Conservation (phyloP, 495 filamentous ascomycete genomes). For the Neurospora sp. region DNA sequence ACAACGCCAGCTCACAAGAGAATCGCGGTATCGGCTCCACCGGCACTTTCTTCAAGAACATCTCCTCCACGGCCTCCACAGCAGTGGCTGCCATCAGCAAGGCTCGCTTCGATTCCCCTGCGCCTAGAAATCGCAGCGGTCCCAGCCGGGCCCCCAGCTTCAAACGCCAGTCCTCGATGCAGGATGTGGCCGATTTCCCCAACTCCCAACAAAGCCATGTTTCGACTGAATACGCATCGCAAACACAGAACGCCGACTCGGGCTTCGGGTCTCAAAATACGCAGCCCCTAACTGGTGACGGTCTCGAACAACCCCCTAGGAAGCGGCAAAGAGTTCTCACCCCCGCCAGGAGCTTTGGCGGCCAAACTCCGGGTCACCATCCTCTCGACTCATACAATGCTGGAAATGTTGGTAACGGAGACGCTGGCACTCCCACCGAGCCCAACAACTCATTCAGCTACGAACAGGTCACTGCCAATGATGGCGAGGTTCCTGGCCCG, state of each 20-base stretch:
- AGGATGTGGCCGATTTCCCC: constrained; percentile 41
- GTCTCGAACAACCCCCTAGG: constrained; percentile 62
- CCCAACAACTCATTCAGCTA: constrained; percentile 77
- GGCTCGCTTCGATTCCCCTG: constrained; percentile 82
- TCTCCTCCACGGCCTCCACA: constrained; percentile 82
- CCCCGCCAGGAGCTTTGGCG: constrained; percentile 38
- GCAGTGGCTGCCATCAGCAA: constrained; percentile 94
- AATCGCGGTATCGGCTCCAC: constrained; percentile 53
- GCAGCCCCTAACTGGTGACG: constrained; percentile 39
- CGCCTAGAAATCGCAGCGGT: constrained; percentile 46
- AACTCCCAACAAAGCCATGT: constrained; percentile 41
- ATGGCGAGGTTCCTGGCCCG: constrained; percentile 44
- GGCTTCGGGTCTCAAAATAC: constrained; percentile 30
- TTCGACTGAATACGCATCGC: constrained; percentile 25
- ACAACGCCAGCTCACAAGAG: constrained; percentile 60
- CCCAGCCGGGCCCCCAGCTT: constrained; percentile 41
- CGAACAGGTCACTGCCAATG: constrained; percentile 45
- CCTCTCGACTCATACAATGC: constrained; percentile 42
- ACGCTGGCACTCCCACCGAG: constrained; percentile 63
- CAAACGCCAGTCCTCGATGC: constrained; percentile 48
- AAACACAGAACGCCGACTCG: constrained; percentile 32
- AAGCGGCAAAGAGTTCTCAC: constrained; percentile 54
- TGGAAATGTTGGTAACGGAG: constrained; percentile 15
- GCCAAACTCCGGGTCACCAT: constrained; percentile 22
- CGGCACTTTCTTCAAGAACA: constrained; percentile 92